Evolutionary conservation across 306 rosid species (phyloP).

Genomic region (Hylodesmum podocarpum): DNA sequence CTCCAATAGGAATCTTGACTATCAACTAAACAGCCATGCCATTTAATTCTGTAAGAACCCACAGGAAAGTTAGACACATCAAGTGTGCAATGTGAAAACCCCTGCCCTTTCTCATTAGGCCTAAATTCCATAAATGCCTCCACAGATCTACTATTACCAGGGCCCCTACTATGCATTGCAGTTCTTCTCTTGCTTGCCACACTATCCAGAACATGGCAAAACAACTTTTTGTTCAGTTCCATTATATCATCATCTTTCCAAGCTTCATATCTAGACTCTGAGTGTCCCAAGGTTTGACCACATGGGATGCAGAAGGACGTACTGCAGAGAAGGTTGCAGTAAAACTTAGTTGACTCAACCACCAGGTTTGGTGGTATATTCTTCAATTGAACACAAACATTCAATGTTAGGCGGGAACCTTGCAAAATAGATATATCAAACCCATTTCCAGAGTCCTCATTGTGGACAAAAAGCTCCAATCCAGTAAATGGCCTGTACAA

Average conservation of each 20-base stretch:
- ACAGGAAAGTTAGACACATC: slow-evolving; percentile 56
- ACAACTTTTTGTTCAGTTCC: slow-evolving; percentile 13
- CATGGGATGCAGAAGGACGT: not conserved
- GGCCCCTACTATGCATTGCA: not conserved
- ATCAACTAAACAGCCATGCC: slow-evolving; percentile 61
- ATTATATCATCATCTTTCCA: slow-evolving; percentile 4
- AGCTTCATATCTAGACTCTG: not conserved
- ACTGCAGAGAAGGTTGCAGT: slow-evolving; percentile 38
- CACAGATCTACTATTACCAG: slow-evolving; percentile 17
- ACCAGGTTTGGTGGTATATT: slow-evolving; percentile 34
- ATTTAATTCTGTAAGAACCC: slow-evolving; percentile 63
- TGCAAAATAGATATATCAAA: slow-evolving; percentile 30
- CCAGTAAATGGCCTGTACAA: slow-evolving; percentile 57
- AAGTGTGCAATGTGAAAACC: slow-evolving; percentile 66
- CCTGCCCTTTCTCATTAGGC: slow-evolving; percentile 60
- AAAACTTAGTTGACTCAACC: slow-evolving; percentile 31
- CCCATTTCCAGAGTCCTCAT: slow-evolving; percentile 24
- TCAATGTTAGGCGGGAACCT: slow-evolving; percentile 55
- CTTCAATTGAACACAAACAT: slow-evolving; percentile 61
- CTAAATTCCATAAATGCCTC: slow-evolving; percentile 38
- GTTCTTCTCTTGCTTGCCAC: not conserved
- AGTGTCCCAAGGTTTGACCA: not conserved
- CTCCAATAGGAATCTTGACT: slow-evolving; percentile 52
- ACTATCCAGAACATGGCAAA: slow-evolving; percentile 38
- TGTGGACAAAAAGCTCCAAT: slow-evolving; percentile 48